These are phyloP conservation scores for Mycena haematopus DNA, from an alignment of 768 basidiomycete species.

Conservation along the genomic window DNA sequence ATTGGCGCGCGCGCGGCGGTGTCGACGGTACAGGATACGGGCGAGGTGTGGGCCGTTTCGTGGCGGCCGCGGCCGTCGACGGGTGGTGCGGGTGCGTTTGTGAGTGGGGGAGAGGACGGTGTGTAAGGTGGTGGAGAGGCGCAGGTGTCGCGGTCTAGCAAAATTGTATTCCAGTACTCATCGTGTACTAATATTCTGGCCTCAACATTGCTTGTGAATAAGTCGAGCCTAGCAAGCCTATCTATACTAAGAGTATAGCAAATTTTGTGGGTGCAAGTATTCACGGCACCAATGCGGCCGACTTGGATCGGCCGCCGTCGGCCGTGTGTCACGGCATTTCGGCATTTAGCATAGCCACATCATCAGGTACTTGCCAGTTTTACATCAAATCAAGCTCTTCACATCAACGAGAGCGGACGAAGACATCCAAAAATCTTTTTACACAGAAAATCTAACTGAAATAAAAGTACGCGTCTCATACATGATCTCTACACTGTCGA, in stretches of 20 bases:
- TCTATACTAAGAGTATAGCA: too few species aligned
- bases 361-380: slow-evolving; percentile 31
- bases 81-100: slow-evolving; percentile 67
- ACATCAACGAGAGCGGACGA: slow-evolving; percentile 98
- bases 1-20: slow-evolving; percentile 75
- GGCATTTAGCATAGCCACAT: too few species aligned
- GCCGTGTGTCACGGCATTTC: too few species aligned
- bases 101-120: slow-evolving; percentile 80
- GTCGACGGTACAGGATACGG: slow-evolving; percentile 77
- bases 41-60: slow-evolving; percentile 85
- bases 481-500: neutral
- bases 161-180: neutral
- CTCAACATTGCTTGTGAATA: neutral
- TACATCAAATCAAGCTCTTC: slow-evolving; percentile 42
- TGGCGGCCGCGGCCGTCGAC: slow-evolving; percentile 74
- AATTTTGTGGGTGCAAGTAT: too few species aligned
- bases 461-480: slow-evolving; percentile 25
- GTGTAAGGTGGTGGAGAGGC: slow-evolving; percentile 79
- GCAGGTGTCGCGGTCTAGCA: slow-evolving; percentile 53
- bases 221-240: too few species aligned
- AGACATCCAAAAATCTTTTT: slow-evolving; percentile 64
- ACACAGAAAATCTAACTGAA: slow-evolving; percentile 26
- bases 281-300: too few species aligned
- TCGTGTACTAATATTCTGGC: neutral
- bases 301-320: too few species aligned